These are phyloP conservation scores for Haberlea rhodopensis DNA, from an alignment of 257 asterid species.

Conservation along the genomic window DNA sequence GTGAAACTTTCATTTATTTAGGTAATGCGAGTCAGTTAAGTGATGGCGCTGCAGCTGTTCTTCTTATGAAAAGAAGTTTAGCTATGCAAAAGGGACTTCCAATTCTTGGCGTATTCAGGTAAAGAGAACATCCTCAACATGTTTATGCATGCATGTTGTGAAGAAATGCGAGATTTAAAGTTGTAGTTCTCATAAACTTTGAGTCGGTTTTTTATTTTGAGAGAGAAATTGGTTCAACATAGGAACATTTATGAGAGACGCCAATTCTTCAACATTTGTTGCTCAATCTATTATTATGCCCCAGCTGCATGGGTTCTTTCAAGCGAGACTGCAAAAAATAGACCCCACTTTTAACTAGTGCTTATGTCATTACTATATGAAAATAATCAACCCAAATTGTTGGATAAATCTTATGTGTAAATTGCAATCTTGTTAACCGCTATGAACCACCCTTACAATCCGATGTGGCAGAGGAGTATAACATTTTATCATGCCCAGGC, in stretches of 20 bases:
- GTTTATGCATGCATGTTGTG: neutral
- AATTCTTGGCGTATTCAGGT: conserved; percentile 84
- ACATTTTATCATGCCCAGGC: neutral
- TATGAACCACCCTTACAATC: neutral
- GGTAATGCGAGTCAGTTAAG: conserved; percentile 89
- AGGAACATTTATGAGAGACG: neutral
- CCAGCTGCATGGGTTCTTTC: neutral
- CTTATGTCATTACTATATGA: neutral
- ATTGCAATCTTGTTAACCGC: too few relatives aligned
- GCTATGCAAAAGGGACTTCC: conserved; percentile 80
- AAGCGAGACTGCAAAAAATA: neutral
- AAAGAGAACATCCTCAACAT: conserved; percentile 7
- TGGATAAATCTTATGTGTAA: neutral
- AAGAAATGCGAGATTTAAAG: neutral
- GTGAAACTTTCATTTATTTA: conserved; percentile 23
- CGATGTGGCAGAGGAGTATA: neutral
- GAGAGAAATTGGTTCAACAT: neutral
- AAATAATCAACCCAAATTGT: neutral
- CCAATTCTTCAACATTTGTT: neutral
- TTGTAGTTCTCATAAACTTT: neutral
- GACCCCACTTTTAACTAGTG: too few relatives aligned
- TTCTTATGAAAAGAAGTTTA: conserved; percentile 84
- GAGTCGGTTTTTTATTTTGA: neutral
- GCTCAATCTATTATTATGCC: neutral
- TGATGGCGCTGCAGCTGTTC: conserved; percentile 98